Base-by-base conservation (phyloP, 768 basidiomycete species). In the Boletellus emodensis region DNA sequence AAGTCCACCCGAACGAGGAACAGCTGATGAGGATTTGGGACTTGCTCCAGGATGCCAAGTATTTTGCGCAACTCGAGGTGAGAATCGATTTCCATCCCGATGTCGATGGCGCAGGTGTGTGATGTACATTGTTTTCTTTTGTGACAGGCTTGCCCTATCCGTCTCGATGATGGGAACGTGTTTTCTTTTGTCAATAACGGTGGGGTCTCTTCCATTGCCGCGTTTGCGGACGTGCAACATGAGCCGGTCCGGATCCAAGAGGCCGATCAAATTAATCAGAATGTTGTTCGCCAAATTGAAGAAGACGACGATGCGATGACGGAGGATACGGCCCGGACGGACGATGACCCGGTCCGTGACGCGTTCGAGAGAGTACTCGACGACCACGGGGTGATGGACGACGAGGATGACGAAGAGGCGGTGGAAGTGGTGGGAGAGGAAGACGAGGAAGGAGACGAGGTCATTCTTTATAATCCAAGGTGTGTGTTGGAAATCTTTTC, bases 21-120 rank as follows among this genome's bases (percentile, higher is more conserved):
- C 90, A 94, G 59, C 71, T 99, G 38, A 94, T 97, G 91, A 78
- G 96, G 56, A 88, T 99, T 51, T 77, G 81, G 40, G 95, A 96
- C 69, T 71, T 96, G 37, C 72, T 94, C 41, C 70, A 76, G 13
- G 92, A 96, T 61, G 87, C 85, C 1, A 75, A 71, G 54, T 66
- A 72, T 6, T 64, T 95, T 20, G 77, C 78, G 22, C 73, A 76
- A 49, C 69, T 78, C 48, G 77, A 83, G 74, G 89, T 88, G 53
- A 50, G 74, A 39, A 67, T 35, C 6, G 28, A 50, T 52, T 46
- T 18, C 28, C 36, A 14, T 51, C 24, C 6, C 4, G 5, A 26
- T 26, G 24, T 26, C 24, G 24, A 26, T 26, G 24, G 24, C 24
- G 24, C 24, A 4, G 24, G 24, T 26, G 24, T 26, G 24, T 3